Base-by-base conservation (phyloP, 257 asterid species). In the Fraxinus pennsylvanica region DNA sequence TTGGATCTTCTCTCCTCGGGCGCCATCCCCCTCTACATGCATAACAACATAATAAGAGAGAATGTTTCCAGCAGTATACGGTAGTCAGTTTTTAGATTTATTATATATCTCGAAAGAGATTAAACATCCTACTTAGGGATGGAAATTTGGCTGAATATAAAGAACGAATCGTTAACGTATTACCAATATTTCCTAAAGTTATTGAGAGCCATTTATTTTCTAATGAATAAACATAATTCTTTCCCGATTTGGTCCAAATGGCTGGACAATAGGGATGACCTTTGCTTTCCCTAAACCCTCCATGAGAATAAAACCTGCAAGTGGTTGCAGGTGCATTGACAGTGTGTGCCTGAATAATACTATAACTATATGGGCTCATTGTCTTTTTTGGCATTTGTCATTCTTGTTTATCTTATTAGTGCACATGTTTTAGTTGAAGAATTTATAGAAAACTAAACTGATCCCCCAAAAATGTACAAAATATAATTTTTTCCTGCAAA, bases 11-110 rank as follows among this genome's bases (percentile, higher is more conserved):
- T 89, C 79, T 87, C 88, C 75, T 86, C 82, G 25, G 93, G 73
- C 36, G 72, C 84, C 97, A 96, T 93, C 83, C 94, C 96, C 74
- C 90, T 90, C 99, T 95, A 87, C 82, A 81, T 54, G 71, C 76
- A 81, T 65, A 81, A 73, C 25, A 66, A 81, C 66, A 75, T 22
- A 63, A 79, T 70, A 61, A 73, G 69, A 74, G 12, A 8, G 12
- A 50, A 38, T 14, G 22, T 73, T 54, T 43, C 52, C 74, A 74
- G 68, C 73, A 78, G 68, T 71, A 33, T 35, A 19, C 76, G 19
- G 74, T 22, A 38, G 47, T 35, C 71, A 76, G 74, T 69, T 77
- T 74, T 74, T 4, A 47, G 68, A 5, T 39, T 71, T 50, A 45
- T 43, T 71, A 45, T 22, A 17, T 74, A 52, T 21, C 66, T 59